Conservation (phyloP, 2,329 filamentous ascomycete species). For the Hirsutella thompsonii region DNA sequence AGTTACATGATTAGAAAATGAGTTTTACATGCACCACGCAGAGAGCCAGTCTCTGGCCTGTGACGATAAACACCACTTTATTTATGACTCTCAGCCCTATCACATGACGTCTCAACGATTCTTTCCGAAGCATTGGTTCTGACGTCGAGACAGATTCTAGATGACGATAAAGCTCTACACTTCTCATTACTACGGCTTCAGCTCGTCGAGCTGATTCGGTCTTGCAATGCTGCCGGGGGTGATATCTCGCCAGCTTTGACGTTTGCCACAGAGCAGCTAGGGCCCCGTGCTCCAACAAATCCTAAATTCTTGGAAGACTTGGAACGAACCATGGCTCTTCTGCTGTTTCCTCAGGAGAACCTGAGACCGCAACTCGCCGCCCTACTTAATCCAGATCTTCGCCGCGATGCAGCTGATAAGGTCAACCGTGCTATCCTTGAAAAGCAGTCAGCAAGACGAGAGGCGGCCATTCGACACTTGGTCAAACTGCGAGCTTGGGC, state of each 20-base stretch:
- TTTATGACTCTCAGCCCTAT: slow-evolving; percentile 18
- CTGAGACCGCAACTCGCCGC: slow-evolving; percentile 63
- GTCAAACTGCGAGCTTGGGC: slow-evolving; percentile 78
- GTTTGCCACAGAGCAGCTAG: slow-evolving; percentile 80
- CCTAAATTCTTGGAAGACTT: slow-evolving; percentile 73
- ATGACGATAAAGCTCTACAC: slow-evolving; percentile 69
- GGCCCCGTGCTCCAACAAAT: slow-evolving; percentile 73
- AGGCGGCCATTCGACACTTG: slow-evolving; percentile 71
- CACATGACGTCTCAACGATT: background rate
- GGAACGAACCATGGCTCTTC: slow-evolving; percentile 82
- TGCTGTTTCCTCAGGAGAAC: slow-evolving; percentile 76
- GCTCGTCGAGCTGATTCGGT: slow-evolving; percentile 82
- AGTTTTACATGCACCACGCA: slow-evolving; percentile 99
- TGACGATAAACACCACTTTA: slow-evolving; percentile 77
- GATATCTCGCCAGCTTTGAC: slow-evolving; percentile 71
- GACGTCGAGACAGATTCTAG: slow-evolving; percentile 57
- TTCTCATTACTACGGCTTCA: slow-evolving; percentile 85
- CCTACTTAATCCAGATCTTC: slow-evolving; percentile 66
- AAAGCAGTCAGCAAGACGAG: slow-evolving; percentile 57
- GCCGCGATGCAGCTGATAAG: slow-evolving; percentile 69
- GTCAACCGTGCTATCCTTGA: slow-evolving; percentile 84
- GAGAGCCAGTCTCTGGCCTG: slow-evolving; percentile 60
- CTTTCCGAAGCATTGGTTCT: background rate
- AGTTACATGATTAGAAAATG: slow-evolving; percentile 72
- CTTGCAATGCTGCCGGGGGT: slow-evolving; percentile 51